Conservation (phyloP, 768 basidiomycete genomes). For the Fibroporia radiculosa region DNA sequence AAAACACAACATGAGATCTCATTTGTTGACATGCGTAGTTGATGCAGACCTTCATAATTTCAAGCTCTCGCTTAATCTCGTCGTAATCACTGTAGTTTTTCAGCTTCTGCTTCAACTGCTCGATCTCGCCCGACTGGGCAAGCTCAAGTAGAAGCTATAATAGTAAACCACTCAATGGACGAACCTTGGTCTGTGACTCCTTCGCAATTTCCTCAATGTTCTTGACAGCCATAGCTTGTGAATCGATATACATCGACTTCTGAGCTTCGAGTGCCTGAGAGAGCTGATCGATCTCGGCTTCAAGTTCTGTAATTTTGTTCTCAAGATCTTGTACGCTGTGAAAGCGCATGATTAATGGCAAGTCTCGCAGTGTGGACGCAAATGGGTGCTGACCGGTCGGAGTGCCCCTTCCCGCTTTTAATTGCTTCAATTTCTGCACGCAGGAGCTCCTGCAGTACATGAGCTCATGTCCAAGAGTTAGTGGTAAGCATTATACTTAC, state of each 20-base stretch:
- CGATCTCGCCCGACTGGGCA: slow-evolving; percentile 54
- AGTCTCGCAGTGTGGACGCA: background rate
- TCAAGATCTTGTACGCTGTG: slow-evolving; percentile 69
- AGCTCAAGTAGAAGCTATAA: background rate
- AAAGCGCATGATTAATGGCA: background rate
- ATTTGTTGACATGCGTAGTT: background rate
- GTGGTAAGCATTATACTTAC: slow-evolving; percentile 32
- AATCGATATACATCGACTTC: slow-evolving; percentile 38
- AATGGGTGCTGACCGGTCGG: slow-evolving; percentile 48
- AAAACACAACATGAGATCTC: background rate
- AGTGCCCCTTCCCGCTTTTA: slow-evolving; percentile 67
- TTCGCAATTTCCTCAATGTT: slow-evolving; percentile 52
- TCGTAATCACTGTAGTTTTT: slow-evolving; percentile 83
- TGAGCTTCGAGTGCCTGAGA: slow-evolving; percentile 60
- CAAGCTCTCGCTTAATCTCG: slow-evolving; percentile 95
- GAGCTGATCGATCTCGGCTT: slow-evolving; percentile 66
- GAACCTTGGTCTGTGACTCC: slow-evolving; percentile 55
- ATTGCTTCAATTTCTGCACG: slow-evolving; percentile 92
- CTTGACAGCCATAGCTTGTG: slow-evolving; percentile 40
- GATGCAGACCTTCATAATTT: slow-evolving; percentile 86
- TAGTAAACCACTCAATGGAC: background rate
- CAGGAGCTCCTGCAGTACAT: slow-evolving; percentile 65
- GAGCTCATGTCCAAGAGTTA: background rate
- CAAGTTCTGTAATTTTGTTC: slow-evolving; percentile 63
- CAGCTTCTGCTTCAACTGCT: slow-evolving; percentile 59